Conservation (phyloP, 371 early-diverging fungal genomes). For the Coemansia sp. region DNA sequence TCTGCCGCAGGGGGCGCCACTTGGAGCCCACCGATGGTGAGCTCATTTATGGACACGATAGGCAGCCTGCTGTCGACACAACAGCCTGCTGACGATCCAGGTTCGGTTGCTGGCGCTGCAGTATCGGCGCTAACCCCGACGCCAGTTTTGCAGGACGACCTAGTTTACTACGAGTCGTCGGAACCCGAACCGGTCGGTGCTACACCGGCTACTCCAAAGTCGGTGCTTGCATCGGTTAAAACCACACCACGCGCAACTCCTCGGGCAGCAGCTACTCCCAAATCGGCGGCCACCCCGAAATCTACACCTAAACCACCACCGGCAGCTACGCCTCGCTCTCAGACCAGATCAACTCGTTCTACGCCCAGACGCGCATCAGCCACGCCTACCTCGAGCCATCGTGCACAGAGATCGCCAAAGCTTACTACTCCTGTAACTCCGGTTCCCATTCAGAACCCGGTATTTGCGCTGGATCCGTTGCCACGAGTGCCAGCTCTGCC, state of each 20-base stretch:
- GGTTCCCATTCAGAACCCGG: not conserved
- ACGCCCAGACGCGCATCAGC: not conserved
- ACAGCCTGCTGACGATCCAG: not conserved
- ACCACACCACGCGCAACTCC: too few species aligned
- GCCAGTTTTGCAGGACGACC: not conserved
- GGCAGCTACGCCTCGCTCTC: not conserved
- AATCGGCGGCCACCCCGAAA: not conserved
- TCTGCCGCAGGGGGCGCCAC: not conserved
- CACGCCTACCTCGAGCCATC: not conserved
- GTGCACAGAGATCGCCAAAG: not conserved
- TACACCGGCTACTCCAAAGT: not conserved
- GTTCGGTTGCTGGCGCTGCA: not conserved
- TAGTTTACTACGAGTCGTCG: too few species aligned
- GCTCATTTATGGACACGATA: constrained; percentile 5
- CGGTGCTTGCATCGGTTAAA: not conserved
- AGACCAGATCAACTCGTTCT: not conserved
- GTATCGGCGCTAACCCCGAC: not conserved
- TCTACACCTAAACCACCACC: constrained; percentile 1
- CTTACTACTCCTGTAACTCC: not conserved
- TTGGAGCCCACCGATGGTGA: constrained; percentile 1
- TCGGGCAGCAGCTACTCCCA: too few species aligned
- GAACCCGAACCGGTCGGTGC: not conserved
- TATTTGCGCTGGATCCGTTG: constrained; percentile 32
- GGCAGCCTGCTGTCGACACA: not conserved
- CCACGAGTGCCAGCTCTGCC: constrained; percentile 12